These are phyloP conservation scores for Phaffia australis DNA, from an alignment of 768 basidiomycete species.

Conservation along the genomic window DNA sequence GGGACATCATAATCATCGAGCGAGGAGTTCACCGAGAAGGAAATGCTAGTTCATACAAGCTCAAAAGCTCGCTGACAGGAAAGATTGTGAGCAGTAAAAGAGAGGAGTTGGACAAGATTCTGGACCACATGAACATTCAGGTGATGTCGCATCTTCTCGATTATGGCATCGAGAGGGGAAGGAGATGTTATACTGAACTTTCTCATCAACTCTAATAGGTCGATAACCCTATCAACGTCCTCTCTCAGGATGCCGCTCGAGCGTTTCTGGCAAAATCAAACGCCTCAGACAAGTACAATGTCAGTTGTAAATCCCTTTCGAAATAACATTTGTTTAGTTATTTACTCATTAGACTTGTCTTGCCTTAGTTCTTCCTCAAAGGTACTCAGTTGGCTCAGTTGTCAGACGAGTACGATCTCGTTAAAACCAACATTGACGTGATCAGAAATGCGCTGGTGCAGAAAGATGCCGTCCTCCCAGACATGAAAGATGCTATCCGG, in stretches of 20 bases:
- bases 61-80: conserved; percentile 42
- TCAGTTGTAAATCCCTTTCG: conserved; percentile 34
- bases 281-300: conserved; percentile 79
- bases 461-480: conserved; percentile 68
- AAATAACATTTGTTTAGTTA: not conserved
- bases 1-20: conserved; percentile 70
- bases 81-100: conserved; percentile 61
- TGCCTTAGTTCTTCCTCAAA: conserved; percentile 71
- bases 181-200: not conserved
- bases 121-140: conserved; percentile 92
- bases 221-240: conserved; percentile 89
- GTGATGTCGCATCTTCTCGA: conserved; percentile 21
- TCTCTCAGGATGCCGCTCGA: conserved; percentile 52
- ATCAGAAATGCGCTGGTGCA: conserved; percentile 55
- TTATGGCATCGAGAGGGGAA: not conserved
- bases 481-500: conserved; percentile 51
- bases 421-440: conserved; percentile 59
- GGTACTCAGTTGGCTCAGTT: conserved; percentile 87
- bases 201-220: conserved; percentile 40
- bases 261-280: conserved; percentile 77
- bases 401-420: conserved; percentile 69
- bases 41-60: conserved; percentile 59
- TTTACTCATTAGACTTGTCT: conserved; percentile 11
- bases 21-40: conserved; percentile 71
- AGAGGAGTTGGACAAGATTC: conserved; percentile 75